phyloP scores from a whole-genome alignment of 768 basidiomycete genomes.

The Serendipita sp. region DNA sequence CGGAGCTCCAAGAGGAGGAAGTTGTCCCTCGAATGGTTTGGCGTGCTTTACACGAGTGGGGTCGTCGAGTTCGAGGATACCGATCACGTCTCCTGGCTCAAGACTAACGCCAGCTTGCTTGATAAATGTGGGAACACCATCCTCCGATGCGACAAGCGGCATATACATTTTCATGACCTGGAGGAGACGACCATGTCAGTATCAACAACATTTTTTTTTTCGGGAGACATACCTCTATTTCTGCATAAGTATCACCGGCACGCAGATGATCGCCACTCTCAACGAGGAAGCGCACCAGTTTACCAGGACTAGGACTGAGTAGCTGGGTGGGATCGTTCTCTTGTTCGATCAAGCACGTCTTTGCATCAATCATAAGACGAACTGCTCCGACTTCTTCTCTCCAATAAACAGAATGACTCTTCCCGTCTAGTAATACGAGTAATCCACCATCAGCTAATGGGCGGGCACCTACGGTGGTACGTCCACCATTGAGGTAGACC shows the following conservation, averaged over 20 bases:
- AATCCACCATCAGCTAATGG: conserved; percentile 91
- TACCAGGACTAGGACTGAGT: conserved; percentile 89
- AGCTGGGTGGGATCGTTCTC: conserved; percentile 98
- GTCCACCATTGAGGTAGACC: conserved; percentile 88
- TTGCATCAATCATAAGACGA: conserved; percentile 84
- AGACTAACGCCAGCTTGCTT: conserved; percentile 97
- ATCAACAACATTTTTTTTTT: not conserved
- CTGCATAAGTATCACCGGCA: conserved; percentile 92
- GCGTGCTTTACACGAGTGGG: conserved; percentile 94
- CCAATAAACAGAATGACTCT: conserved; percentile 96
- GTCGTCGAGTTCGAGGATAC: conserved; percentile 91
- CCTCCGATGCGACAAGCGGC: conserved; percentile 87
- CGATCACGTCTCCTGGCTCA: conserved; percentile 92
- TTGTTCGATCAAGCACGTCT: conserved; percentile 97
- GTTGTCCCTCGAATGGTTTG: conserved; percentile 90
- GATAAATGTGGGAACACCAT: conserved; percentile 86
- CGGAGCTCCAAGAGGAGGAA: conserved; percentile 75
- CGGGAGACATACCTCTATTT: conserved; percentile 65
- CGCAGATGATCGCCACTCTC: conserved; percentile 96
- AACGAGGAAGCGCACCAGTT: conserved; percentile 83
- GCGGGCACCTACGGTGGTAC: conserved; percentile 80
- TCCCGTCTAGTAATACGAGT: conserved; percentile 77
- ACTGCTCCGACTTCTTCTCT: conserved; percentile 92
- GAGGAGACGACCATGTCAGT: conserved; percentile 5
- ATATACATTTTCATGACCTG: conserved; percentile 99